A percentile compares a stretch with the other conserved stretches of the same genome.
Conservation (phyloP, 768 basidiomycete species). For the Boletellus ananas region DNA sequence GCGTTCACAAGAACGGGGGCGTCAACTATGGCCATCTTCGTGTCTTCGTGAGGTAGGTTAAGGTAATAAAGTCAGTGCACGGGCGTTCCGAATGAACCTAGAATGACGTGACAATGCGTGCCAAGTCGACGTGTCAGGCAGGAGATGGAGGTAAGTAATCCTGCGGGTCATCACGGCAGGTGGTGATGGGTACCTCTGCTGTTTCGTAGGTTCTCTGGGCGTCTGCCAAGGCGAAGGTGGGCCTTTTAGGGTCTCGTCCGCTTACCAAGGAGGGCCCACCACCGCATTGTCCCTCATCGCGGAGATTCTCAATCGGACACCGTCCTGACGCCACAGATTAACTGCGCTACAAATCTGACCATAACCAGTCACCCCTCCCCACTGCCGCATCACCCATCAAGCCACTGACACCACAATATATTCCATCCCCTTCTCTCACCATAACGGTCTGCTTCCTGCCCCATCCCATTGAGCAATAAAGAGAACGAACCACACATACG, state of each 20-base stretch:
- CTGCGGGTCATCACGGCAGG: constrained; percentile 7
- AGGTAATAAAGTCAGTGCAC: constrained; percentile 31
- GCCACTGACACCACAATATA: neutral
- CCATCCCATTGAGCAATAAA: constrained; percentile 53
- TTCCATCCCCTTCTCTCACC: neutral
- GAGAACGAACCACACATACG: constrained; percentile 76
- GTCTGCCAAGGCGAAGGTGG: neutral
- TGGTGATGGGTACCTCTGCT: constrained; percentile 9
- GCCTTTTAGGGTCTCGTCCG: constrained; percentile 3
- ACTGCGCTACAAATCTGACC: constrained; percentile 4
- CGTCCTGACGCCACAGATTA: neutral
- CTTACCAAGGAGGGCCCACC: neutral
- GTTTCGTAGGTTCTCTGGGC: neutral
- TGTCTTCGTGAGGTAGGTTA: constrained; percentile 27
- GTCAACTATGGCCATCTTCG: constrained; percentile 22
- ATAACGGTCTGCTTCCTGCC: constrained; percentile 49
- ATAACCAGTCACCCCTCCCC: constrained; percentile 12
- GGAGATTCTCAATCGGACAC: constrained; percentile 6
- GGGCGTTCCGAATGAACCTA: constrained; percentile 11
- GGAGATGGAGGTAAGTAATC: neutral
- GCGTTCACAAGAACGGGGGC: constrained; percentile 41
- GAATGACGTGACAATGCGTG: constrained; percentile 18
- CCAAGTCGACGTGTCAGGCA: constrained; percentile 7
- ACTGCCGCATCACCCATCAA: constrained; percentile 8
- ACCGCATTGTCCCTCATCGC: constrained; percentile 1